These are phyloP conservation scores for Metschnikowia borealis DNA, from an alignment of 805 yeast genomes.

Conservation along the genomic window DNA sequence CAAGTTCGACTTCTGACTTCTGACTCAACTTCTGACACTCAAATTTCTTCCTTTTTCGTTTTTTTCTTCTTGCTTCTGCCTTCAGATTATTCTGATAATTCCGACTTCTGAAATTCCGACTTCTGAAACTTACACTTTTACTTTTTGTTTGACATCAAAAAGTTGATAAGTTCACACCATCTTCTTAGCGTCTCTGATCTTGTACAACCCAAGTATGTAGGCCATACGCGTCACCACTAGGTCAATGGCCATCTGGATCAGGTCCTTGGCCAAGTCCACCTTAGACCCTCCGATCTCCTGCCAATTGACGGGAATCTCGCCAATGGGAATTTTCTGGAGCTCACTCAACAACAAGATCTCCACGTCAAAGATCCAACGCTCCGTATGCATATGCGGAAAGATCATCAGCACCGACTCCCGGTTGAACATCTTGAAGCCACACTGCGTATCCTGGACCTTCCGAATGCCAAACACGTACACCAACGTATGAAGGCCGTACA, in stretches of 20 bases:
- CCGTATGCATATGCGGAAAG: slow-evolving; percentile 91
- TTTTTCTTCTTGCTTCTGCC: too few species aligned
- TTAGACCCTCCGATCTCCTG: slow-evolving; percentile 96
- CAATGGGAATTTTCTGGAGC: slow-evolving; percentile 60
- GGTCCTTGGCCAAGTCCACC: slow-evolving; percentile 86
- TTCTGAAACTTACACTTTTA: too few species aligned
- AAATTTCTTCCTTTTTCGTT: too few species aligned
- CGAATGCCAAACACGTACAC: slow-evolving; percentile 88
- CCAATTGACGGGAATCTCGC: slow-evolving; percentile 89
- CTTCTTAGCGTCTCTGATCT: slow-evolving; percentile 20
- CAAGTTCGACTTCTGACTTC: too few species aligned
- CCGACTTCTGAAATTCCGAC: too few species aligned
- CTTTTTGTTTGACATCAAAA: too few species aligned
- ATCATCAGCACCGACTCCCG: slow-evolving; percentile 58
- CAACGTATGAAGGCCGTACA: slow-evolving; percentile 87
- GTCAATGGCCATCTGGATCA: slow-evolving; percentile 90
- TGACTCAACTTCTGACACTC: too few species aligned
- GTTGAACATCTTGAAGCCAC: slow-evolving; percentile 93
- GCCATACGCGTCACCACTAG: slow-evolving; percentile 87
- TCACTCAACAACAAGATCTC: slow-evolving; percentile 81
- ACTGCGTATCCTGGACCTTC: slow-evolving; percentile 87
- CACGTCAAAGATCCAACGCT: slow-evolving; percentile 97
- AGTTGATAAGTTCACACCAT: neutral
- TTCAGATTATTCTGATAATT: too few species aligned
- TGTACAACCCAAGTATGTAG: slow-evolving; percentile 78